Base-by-base conservation (phyloP, 768 basidiomycete species). In the Rhizopogon vesiculosus region DNA sequence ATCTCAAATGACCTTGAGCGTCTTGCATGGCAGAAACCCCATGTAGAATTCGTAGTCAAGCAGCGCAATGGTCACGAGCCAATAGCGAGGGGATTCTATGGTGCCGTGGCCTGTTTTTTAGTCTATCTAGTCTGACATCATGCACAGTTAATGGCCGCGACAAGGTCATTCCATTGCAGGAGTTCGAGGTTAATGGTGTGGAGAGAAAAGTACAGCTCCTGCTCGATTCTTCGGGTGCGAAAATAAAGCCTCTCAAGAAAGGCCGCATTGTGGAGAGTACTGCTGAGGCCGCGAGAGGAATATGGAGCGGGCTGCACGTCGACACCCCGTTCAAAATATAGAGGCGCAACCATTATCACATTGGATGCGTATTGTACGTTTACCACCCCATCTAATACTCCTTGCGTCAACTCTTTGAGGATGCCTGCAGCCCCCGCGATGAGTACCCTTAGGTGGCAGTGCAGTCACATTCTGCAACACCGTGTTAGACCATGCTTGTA, bases 281-380 rank as follows among this genome's bases (percentile, higher is more conserved):
- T 29, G 85, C 87, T 49, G 89, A 91, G 73, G 80, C 90, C 16
- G 78, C 89, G 9, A 84, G 93, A 68, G 93, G 93, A 52, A 90
- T 94, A 60, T 94, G 91, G 92, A 89, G 87, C 66, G 91, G 92
- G 18, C 72, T 94, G 59, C 93, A 95, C 62, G 88, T 88, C 60
- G 82, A 85, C 63, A 81, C 85, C 54, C 85, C 87, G 16, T 81
- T 78, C 74, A 74, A 72, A 56, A 77, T 83, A 66, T 79, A 61
- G 58, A 33, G 7, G 6, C 9, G 31, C 3, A 7, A 56, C 51
- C 61, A 68, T 39, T 56, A 33, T 42, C 29, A 22, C 46, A 41
- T 46, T 18, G 28, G 16, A 43, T 38, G 13, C 38, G 13, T 31
- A 22, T 46, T 40, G 45, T 55, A 42, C 42, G 35, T 50, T 54